Evolutionary conservation across 176 grass and related monocot genomes (phyloP), one percentile per base, ranked within the genome.

Genomic region (Aegilops speltoides): DNA sequence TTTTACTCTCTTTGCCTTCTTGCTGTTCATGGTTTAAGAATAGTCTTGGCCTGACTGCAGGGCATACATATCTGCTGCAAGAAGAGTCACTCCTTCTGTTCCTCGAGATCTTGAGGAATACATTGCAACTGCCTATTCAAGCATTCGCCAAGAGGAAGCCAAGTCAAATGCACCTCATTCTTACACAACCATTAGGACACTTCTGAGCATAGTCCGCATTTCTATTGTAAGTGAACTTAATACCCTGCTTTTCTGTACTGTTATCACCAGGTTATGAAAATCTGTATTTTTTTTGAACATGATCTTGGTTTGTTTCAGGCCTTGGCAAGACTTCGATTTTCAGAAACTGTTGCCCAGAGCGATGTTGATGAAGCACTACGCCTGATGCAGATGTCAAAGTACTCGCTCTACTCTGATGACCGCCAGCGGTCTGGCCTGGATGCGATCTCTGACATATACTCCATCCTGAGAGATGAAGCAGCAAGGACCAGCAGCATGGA

Each of bases 361-460:
- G 97, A 99, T 37, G 90, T 99, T 0, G 97, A 97, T 66, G 97
- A 99, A 88, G 94, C 97, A 61, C 81, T 99, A 52, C 87, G 97
- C 14, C 70, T 99, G 68, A 97, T 99, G 94, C 97, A 99, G 83
- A 99, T 99, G 97, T 99, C 97, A 10, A 99, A 99, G 75, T 99
- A 96, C 64, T 99, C 94, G 0, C 69, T 99, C 7, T 99, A 97
- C 72, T 97, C 94, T 20, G 94, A 99, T 37, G 97, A 99, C 29
- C 94, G 94, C 38, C 92, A 99, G 78, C 89, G 89, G 61, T 95
- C 97, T 89, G 94, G 97, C 75, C 88, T 99, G 3, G 97, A 99
- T 86, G 97, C 92, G 5, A 97, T 99, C 70, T 99, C 97, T 25
- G 97, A 99, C 82, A 99, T 99, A 64, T 99, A 97, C 87, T 99